Percentiles rank a stretch among this genome's conserved stretches.
Conservation (phyloP, 441 rosid genomes). For the Euphorbia corollata region DNA sequence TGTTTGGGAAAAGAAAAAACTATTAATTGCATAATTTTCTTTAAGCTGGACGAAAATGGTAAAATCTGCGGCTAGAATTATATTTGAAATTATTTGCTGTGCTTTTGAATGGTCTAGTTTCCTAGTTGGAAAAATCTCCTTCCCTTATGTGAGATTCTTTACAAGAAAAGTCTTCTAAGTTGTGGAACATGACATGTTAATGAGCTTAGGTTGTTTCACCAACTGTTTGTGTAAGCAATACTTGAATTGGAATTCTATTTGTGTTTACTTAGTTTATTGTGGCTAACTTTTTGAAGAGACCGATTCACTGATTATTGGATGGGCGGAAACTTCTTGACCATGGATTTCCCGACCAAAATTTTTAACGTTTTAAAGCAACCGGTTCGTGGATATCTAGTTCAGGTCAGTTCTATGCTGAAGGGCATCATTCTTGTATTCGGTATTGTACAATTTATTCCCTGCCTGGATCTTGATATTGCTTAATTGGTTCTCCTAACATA, state of each 20-base stretch:
- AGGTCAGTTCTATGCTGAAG: constrained; percentile 37
- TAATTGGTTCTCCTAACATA: constrained; percentile 21
- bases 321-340: constrained; percentile 62
- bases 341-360: constrained; percentile 74
- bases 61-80: too few species aligned
- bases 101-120: too few species aligned
- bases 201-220: background rate
- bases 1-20: too few species aligned
- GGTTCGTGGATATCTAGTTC: constrained; percentile 50
- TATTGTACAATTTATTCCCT: background rate
- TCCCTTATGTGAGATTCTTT: too few species aligned
- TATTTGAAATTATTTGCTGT: too few species aligned
- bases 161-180: too few species aligned
- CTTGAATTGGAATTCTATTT: background rate
- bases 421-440: background rate
- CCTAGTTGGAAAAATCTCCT: too few species aligned
- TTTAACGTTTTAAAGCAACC: constrained; percentile 68
- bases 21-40: too few species aligned
- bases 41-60: too few species aligned
- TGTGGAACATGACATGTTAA: background rate
- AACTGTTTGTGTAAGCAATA: background rate
- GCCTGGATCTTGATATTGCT: background rate
- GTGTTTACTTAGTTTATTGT: constrained; percentile 2
- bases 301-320: constrained; percentile 81
- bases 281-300: constrained; percentile 37